Evolutionary conservation across 1,139 yeast species (phyloP).

Genomic region (Candida pseudocylindracea): DNA sequence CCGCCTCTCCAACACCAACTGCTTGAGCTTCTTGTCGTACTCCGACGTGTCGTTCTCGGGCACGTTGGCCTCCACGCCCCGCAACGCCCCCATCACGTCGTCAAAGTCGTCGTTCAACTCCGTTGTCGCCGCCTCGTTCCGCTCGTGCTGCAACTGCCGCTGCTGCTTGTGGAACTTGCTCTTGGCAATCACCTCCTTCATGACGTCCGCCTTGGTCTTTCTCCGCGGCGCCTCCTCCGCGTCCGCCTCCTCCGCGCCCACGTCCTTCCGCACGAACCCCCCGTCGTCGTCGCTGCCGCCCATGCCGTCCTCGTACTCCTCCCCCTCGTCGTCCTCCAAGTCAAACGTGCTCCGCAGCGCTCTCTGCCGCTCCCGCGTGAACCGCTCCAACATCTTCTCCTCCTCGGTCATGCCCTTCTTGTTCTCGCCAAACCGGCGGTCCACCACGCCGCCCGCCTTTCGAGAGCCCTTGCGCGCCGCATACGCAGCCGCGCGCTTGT

Average conservation of each 20-base stretch:
- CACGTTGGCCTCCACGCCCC: conserved; percentile 10
- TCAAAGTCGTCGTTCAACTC: conserved; percentile 65
- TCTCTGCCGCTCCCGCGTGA: conserved; percentile 66
- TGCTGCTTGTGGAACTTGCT: conserved; percentile 78
- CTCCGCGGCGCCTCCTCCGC: conserved; percentile 26
- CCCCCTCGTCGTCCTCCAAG: conserved; percentile 50
- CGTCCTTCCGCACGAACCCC: conserved; percentile 5
- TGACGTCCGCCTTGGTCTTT: conserved; percentile 83
- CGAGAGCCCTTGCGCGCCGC: no score
- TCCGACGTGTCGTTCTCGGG: conserved; percentile 8
- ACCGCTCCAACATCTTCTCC: conserved; percentile 89
- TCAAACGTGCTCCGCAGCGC: conserved; percentile 32
- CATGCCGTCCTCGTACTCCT: conserved; percentile 13
- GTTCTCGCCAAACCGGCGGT: conserved; percentile 84
- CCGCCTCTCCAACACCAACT: conserved; percentile 63
- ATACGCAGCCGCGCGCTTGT: no score
- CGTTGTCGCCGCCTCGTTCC: conserved; percentile 46
- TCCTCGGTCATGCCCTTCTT: conserved; percentile 53
- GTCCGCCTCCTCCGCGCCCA: conserved; percentile 13
- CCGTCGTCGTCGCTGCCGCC: conserved; percentile 18
- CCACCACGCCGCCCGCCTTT: conserved; percentile 49
- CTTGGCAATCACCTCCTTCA: conserved; percentile 92
- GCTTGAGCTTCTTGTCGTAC: conserved; percentile 63
- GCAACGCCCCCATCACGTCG: conserved; percentile 45
- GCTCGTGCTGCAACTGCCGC: conserved; percentile 59